Evolutionary conservation across 1,139 yeast genomes (phyloP).

Genomic region (Suhomyces choctaworum): DNA sequence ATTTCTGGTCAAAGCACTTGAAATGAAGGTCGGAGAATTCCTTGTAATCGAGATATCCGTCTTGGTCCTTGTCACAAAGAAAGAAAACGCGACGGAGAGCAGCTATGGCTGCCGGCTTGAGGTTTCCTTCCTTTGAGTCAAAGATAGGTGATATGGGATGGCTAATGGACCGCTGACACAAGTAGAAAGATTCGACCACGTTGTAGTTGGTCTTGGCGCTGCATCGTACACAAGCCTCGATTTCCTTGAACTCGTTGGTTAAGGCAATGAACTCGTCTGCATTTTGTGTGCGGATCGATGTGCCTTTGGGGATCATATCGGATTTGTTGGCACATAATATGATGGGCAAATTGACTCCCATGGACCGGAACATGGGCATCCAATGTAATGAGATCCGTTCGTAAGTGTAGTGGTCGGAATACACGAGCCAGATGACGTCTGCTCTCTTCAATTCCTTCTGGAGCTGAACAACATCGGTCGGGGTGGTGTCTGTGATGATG

Average conservation of each 20-base stretch:
- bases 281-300: constrained; percentile 34
- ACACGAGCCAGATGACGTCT: constrained; percentile 89
- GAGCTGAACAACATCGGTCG: constrained; percentile 60
- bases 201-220: constrained; percentile 79
- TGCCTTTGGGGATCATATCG: constrained; percentile 39
- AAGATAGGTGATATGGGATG: constrained; percentile 93
- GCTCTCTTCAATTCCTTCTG: constrained; percentile 80
- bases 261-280: constrained; percentile 84
- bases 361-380: constrained; percentile 88
- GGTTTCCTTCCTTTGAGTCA: constrained; percentile 83
- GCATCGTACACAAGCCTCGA: constrained; percentile 86
- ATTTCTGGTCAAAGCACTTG: constrained; percentile 65
- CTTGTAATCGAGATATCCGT: constrained; percentile 68
- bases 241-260: constrained; percentile 87
- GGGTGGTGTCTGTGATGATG: constrained; percentile 74
- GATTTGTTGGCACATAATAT: constrained; percentile 85
- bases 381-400: constrained; percentile 89
- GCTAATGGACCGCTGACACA: constrained; percentile 88
- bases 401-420: constrained; percentile 90
- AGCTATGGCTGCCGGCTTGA: constrained; percentile 73
- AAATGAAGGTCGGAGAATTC: constrained; percentile 71
- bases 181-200: constrained; percentile 85
- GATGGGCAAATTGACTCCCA: constrained; percentile 93
- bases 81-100: constrained; percentile 84
- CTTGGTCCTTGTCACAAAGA: constrained; percentile 86